Base-by-base conservation (phyloP, 495 filamentous ascomycete species). In the Pyrenopolyporus hunteri region DNA sequence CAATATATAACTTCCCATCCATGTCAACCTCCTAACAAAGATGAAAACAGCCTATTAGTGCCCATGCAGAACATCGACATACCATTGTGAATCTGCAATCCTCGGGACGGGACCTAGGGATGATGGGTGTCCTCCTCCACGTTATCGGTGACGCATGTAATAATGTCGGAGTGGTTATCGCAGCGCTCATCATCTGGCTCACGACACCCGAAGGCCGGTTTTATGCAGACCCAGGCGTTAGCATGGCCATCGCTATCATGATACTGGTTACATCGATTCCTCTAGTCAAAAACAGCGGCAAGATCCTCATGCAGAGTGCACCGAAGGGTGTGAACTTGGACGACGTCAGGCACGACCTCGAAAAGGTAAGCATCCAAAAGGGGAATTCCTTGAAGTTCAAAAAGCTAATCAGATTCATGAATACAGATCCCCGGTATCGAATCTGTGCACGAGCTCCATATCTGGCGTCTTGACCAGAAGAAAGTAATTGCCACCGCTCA, bases 381-480 rank as follows among this genome's bases (percentile, higher is more conserved):
- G 19, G 33, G 22, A 1, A 43, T 29, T 20, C 28, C 4, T 25
- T n/a, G n/a, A n/a, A n/a, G n/a, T n/a, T n/a, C n/a, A n/a, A n/a
- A n/a, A n/a, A n/a, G n/a, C n/a, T n/a, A n/a, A n/a, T n/a, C n/a
- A n/a, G n/a, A n/a, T n/a, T 22, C 4, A 33, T 16, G 13, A 5
- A 19, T 3, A 28, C 48, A 86, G 59, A 87, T 96, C 20, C 87
- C 86, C 1, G 93, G 93, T 48, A 83, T 96, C 45, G 76, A 88
- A 43, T 87, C 87, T 23, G 89, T 93, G 33, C 93, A 97, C 72
- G 92, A 98, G 66, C 77, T 97, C 13, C 93, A 98, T 68, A 89
- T 97, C 45, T 98, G 93, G 93, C 89, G 93, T 48, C 82, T 98
- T 17, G 90, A 87, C 53, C 90, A 96, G 70, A 86, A 88, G n/a